Evolutionary conservation across 2,329 filamentous ascomycete genomes (phyloP), one percentile per base, ranked within the genome.

Genomic region (Mariannaea sp.): DNA sequence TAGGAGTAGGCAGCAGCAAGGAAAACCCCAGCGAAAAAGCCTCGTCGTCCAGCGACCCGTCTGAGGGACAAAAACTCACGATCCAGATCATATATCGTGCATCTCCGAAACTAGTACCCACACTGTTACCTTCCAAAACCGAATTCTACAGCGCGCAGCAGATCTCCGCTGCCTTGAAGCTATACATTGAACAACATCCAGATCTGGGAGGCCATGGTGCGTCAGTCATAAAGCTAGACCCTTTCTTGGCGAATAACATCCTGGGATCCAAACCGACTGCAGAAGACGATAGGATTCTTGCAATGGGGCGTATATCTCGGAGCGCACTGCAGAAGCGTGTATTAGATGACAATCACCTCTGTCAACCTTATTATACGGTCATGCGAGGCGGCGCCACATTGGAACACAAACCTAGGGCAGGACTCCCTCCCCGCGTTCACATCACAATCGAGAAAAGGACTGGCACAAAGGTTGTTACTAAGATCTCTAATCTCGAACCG

Each of bases 391-490:
- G 36, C 1, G 38, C 43, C 1, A 12, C 61, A 0, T 30, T 61
- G 0, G 59, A 60, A 0, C 61, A 64, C 8, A 64, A 55, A 40
- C 61, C 61, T 6, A 64, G 62, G 24, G 55, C 59, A 12, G 61
- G 61, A 1, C 19, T 40, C 1, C 61, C 61, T 0, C 61, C 61
- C 27, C 61, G 48, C 0, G 41, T 64, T 13, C 24, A 59, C 4
- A 44, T 64, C 32, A 64, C 61, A 1, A 53, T 62, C 3, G 61
- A 64, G 40, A 64, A 64, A 3, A 57, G 61, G 52, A 64, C 61
- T 0, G 61, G 61, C 2, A 64, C 59, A 13, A 64, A 64, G 30
- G 57, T 64, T 1, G 61, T 64, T 6, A 64, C 61, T 29, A 64
- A 64, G 9, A 33, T 64, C 8, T 58, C 61, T 7, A 62, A 64